Base-by-base conservation (phyloP, 305 asterid genomes). In the Salvia sclarea region DNA sequence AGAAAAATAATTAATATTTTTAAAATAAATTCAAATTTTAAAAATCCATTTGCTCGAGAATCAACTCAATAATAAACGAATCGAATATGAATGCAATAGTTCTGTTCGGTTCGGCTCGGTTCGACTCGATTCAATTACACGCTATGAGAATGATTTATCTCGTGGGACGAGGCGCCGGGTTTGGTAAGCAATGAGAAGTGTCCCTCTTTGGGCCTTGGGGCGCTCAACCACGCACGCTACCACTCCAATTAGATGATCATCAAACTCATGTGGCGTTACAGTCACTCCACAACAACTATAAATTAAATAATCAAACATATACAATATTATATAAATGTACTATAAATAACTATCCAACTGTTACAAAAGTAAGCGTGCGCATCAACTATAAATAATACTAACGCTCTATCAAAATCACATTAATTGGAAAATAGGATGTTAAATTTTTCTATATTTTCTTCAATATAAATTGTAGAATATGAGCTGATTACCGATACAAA, bases 141-240 rank as follows among this genome's bases (percentile, higher is more conserved):
- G n/a, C n/a, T n/a, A n/a, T n/a, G n/a, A 11, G 0, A 11, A 13
- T 13, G 18, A 14, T 14, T 17, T 4, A 0, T 43, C 14, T 44
- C 1, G 22, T 14, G 22, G 21, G 8, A 45, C 52, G 52, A 45
- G 1, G 4, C 52, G 17, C 47, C 14, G 64, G 2, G 70, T 63
- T 72, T 62, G 81, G 78, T 72, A 68, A 64, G 73, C 61, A 68
- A 66, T 25, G 69, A 65, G 69, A 61, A 25, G 64, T 21, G 68
- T 69, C 66, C 45, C 67, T 61, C 54, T 65, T 61, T 56, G 64
- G 55, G 28, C 44, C 66, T 66, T 59, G 75, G 79, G 71, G 50
- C 37, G 49, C 76, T 63, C 65, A 63, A 62, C 70, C 77, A 73
- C 68, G 76, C 72, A 45, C 63, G 13, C n/a, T n/a, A n/a, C n/a